Percentiles rank a stretch among this genome's conserved stretches.
Evolutionary conservation across 345 rosid genomes (phyloP).

Genomic region (Ceriops zippeliana): DNA sequence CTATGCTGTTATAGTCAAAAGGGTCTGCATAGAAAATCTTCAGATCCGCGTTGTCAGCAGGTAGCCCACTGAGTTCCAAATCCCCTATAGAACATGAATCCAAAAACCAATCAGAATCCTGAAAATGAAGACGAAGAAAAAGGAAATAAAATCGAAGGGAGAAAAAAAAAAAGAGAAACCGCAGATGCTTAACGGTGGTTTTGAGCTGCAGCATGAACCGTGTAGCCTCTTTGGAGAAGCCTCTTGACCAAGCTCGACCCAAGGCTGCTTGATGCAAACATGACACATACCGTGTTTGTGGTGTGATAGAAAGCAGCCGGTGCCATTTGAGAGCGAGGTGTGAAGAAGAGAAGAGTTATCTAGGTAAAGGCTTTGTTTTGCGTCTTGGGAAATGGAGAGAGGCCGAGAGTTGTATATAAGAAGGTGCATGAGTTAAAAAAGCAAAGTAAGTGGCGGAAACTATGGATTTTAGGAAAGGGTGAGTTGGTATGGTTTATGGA

Average conservation of each 20-base stretch:
- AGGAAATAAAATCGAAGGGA: too few relatives aligned
- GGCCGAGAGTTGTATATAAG: too few relatives aligned
- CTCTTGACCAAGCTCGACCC: constrained; percentile 45
- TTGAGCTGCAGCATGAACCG: constrained; percentile 58
- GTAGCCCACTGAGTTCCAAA: constrained; percentile 20
- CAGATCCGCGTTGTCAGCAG: constrained; percentile 26
- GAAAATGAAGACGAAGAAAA: background rate
- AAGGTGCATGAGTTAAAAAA: too few relatives aligned
- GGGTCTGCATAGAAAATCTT: constrained; percentile 49
- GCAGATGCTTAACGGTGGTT: constrained; percentile 23
- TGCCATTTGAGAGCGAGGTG: constrained; percentile 30
- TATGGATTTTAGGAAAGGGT: too few relatives aligned
- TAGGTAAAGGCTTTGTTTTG: too few relatives aligned
- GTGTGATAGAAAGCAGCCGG: constrained; percentile 26
- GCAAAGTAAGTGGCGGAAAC: too few relatives aligned
- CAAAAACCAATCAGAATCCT: background rate
- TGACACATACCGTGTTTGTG: constrained; percentile 46
- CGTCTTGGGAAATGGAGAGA: too few relatives aligned
- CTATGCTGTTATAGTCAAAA: constrained; percentile 56
- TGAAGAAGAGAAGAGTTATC: background rate
- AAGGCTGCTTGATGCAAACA: constrained; percentile 56
- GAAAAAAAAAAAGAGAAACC: background rate
- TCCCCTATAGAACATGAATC: constrained; percentile 12
- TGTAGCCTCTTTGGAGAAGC: constrained; percentile 49
- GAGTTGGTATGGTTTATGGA: too few relatives aligned